Conservation (phyloP, 2,329 filamentous ascomycete genomes). For the Nemania sp. region DNA sequence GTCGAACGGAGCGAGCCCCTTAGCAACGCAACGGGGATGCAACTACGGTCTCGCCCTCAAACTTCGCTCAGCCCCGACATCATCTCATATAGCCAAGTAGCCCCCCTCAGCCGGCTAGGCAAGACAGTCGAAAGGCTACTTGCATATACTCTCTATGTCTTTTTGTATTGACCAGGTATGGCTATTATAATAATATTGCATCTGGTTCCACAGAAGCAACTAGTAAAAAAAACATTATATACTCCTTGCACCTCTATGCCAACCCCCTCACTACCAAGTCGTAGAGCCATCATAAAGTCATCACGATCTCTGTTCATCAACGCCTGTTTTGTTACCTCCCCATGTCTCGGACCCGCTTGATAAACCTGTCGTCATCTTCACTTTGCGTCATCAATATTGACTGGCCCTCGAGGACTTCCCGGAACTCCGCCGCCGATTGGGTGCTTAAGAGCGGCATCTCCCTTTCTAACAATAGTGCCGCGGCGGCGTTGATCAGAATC, state of each 20-base stretch:
- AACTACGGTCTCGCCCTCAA: too few species aligned
- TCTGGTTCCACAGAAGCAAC: not conserved
- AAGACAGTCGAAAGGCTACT: too few species aligned
- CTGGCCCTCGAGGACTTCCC: conserved; percentile 52
- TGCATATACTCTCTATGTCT: not conserved
- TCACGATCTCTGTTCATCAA: conserved; percentile 9
- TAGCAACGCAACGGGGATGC: too few species aligned
- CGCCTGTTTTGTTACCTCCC: conserved; percentile 40
- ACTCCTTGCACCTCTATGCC: conserved; percentile 9
- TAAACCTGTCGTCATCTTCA: conserved; percentile 48
- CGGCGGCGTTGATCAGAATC: conserved; percentile 76
- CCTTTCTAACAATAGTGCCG: conserved; percentile 71
- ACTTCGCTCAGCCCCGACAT: too few species aligned
- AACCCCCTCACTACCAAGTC: not conserved
- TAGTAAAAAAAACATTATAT: conserved; percentile 9
- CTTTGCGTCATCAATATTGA: conserved; percentile 40
- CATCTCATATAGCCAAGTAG: too few species aligned
- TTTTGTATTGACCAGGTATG: not conserved
- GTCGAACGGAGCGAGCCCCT: too few species aligned
- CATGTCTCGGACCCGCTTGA: conserved; percentile 44
- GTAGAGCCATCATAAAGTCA: conserved; percentile 27
- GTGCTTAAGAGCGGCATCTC: conserved; percentile 65
- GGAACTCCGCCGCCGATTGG: conserved; percentile 59
- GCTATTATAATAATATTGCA: not conserved
- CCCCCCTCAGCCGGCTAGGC: too few species aligned